Evolutionary conservation across 1,284 basidiomycete species (phyloP).

Genomic region (Kalmanozyma brasiliensis): DNA sequence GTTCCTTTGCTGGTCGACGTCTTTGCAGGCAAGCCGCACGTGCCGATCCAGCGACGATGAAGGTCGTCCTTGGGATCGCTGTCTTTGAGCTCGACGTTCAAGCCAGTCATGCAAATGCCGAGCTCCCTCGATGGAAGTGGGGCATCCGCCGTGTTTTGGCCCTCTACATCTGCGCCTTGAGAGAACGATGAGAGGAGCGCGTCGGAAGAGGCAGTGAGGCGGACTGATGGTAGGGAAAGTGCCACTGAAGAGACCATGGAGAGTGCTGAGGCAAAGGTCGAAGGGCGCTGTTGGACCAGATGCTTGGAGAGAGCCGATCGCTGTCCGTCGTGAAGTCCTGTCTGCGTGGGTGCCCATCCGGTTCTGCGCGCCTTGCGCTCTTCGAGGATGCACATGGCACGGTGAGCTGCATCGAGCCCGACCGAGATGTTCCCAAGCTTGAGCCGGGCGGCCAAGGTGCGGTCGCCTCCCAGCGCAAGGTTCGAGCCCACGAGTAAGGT

Average conservation of each 20-base stretch:
- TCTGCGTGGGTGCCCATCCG: conserved; percentile 23
- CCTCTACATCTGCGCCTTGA: conserved; percentile 1
- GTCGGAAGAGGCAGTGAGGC: conserved; percentile 32
- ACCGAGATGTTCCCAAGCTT: conserved; percentile 33
- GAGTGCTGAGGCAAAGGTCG: conserved; percentile 19
- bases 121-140: conserved; percentile 25
- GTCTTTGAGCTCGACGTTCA: conserved; percentile 49
- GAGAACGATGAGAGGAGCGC: conserved; percentile 16
- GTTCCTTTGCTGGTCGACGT: not conserved
- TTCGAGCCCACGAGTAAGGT: conserved; percentile 46
- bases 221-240: conserved; percentile 36
- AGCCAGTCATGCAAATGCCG: conserved; percentile 23
- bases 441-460: conserved; percentile 42
- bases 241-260: conserved; percentile 23
- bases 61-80: conserved; percentile 50
- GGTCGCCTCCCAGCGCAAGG: conserved; percentile 34
- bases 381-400: conserved; percentile 38
- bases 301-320: conserved; percentile 40
- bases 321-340: conserved; percentile 6
- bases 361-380: conserved; percentile 33
- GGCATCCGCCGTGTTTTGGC: not conserved
- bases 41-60: conserved; percentile 64
- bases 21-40: conserved; percentile 47
- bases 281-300: conserved; percentile 29
- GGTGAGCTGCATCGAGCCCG: conserved; percentile 48